Evolutionary conservation across 176 grass and related monocot species (phyloP).

Genomic region (Alloteropsis semialata): DNA sequence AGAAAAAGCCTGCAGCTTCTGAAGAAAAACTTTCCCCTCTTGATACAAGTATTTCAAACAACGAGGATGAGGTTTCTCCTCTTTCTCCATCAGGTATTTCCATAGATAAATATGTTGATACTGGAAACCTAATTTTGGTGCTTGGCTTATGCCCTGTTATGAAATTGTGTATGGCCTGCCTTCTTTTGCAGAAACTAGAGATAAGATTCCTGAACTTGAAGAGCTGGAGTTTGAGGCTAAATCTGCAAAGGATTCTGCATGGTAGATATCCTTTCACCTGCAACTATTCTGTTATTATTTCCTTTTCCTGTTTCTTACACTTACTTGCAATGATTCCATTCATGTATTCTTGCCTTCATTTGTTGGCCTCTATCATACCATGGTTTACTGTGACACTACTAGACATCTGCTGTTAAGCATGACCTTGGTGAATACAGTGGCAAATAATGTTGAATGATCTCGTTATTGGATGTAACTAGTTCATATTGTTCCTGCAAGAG

Average conservation of each 20-base stretch:
- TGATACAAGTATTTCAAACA: slow-evolving; percentile 64
- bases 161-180: slow-evolving; percentile 2
- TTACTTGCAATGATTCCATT: slow-evolving; percentile 6
- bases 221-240: slow-evolving; percentile 90
- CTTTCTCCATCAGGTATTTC: slow-evolving; percentile 31
- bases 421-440: slow-evolving; percentile 5
- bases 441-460: background rate
- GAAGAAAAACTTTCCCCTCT: slow-evolving; percentile 36
- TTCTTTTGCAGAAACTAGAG: slow-evolving; percentile 49
- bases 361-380: background rate
- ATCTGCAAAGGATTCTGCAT: slow-evolving; percentile 80
- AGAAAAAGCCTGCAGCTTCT: slow-evolving; percentile 28
- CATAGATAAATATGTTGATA: background rate
- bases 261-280: slow-evolving; percentile 51
- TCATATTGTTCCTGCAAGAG: background rate
- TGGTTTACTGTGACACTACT: background rate
- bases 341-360: background rate
- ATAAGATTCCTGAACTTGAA: slow-evolving; percentile 49
- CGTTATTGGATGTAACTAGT: background rate
- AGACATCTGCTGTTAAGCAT: slow-evolving; percentile 12
- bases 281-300: background rate
- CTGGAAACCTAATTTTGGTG: background rate
- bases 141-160: background rate
- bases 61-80: slow-evolving; percentile 28
- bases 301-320: background rate